Base-by-base conservation (phyloP, 257 asterid species). In the Cynanchum wilfordii region DNA sequence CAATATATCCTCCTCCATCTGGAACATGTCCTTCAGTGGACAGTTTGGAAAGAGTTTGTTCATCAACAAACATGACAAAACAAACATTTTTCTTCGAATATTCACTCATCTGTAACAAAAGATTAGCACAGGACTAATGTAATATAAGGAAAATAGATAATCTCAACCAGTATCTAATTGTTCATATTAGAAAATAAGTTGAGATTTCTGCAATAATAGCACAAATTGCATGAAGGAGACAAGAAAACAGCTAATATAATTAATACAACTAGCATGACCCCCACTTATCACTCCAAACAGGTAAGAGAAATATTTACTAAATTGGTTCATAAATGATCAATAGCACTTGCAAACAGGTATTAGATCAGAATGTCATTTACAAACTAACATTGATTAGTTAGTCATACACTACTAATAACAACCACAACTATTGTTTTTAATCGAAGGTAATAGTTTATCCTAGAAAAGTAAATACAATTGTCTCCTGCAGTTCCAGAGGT, bases 31-130 rank as follows among this genome's bases (percentile, higher is more conserved):
- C 98, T 82, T 93, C 97, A 1, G 76, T 55, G 7, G 92, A 78
- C 66, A 93, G 92, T 74, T 84, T 89, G 73, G 89, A 81, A 62
- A 90, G 80, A 62, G 90, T 93, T 84, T 88, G 86, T 76, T 78
- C 91, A 73, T 91, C 98, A 68, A 93, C 89, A 83, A 93, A 93
- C 97, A 90, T 88, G 62, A 86, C 96, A 74, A 93, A 93, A 75
- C 98, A 93, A 40, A 87, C 90, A 73, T 84, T 87, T 84, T 83
- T 88, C 91, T 91, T 89, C 59, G 98, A 84, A 82, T 86, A 91
- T 55, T 88, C 98, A 75, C 98, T 93, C 74, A 90, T 89, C 97
- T 93, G 85, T 59, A 82, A 73, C 36, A 49, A 75, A 50, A 33
- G 36, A 58, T 45, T 59, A 24, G 56, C 30, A 44, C 1, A 50